Conservation (phyloP, 2,329 filamentous ascomycete genomes). For the Keithomyces neogunnii region DNA sequence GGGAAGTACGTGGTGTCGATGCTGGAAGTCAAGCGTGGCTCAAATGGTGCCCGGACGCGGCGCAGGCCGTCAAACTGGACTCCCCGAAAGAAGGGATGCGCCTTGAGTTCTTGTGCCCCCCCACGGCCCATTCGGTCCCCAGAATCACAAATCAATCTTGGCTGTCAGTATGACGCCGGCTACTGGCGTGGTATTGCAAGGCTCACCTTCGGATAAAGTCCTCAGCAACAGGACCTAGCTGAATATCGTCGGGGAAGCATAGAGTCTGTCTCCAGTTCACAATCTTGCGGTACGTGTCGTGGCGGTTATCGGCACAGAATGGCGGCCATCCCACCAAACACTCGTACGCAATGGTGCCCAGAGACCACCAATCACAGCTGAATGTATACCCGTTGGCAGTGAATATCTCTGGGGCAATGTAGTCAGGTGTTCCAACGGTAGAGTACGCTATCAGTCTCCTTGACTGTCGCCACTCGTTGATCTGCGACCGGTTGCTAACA, state of each 20-base stretch:
- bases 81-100: conserved; percentile 89
- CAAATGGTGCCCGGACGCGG: conserved; percentile 88
- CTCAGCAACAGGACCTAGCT: conserved; percentile 79
- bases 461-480: conserved; percentile 97
- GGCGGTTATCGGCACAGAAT: conserved; percentile 97
- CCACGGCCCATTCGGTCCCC: conserved; percentile 83
- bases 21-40: conserved; percentile 84
- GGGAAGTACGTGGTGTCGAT: conserved; percentile 98
- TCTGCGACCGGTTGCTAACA: conserved; percentile 91
- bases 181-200: neutral
- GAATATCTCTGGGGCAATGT: conserved; percentile 97
- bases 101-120: conserved; percentile 85
- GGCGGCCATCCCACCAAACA: conserved; percentile 97
- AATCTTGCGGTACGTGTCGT: conserved; percentile 97
- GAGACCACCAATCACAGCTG: conserved; percentile 98
- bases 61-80: conserved; percentile 91
- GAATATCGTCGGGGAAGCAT: conserved; percentile 93
- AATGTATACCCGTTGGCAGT: conserved; percentile 93
- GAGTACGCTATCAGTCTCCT: conserved; percentile 94
- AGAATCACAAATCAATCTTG: conserved; percentile 83
- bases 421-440: conserved; percentile 95
- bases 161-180: neutral
- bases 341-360: conserved; percentile 99
- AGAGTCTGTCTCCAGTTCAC: conserved; percentile 94
- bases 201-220: conserved; percentile 81